Evolutionary conservation across 2,329 filamentous ascomycete species (phyloP), one percentile per base, ranked within the genome.

Genomic region (Botrytis sinoallii): DNA sequence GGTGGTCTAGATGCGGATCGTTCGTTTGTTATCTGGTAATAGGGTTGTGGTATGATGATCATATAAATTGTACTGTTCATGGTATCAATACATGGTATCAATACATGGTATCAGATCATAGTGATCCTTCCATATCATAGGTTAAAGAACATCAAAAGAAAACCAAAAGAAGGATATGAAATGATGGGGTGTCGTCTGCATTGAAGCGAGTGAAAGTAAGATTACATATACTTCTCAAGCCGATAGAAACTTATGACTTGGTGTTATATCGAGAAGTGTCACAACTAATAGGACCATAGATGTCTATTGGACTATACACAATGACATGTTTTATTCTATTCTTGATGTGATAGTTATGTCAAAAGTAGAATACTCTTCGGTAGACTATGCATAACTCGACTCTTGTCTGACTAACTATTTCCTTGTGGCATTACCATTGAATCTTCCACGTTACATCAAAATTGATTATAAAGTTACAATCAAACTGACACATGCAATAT

Each of bases 351-450:
- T n/a, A 52, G 5, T 52, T 3, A 7, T n/a, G 16, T 14, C 25
- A 14, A n/a, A n/a, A 55, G 25, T n/a, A n/a, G 1, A 7, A 16
- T 0, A n/a, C n/a, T 29, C 4, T 3, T 57, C 7, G 52, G n/a
- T 57, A 57, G n/a, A 57, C n/a, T 18, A 18, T 9, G 7, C 14
- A 57, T 18, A 29, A 18, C 3, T 14, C 3, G 52, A 7, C 25
- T 29, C 7, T 22, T 4, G 52, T 57, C 52, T 8, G 14, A 4
- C 52, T 32, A 3, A 10, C n/a, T 57, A 29, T 57, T 57, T 57
- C 52, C n/a, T 29, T 29, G n/a, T 57, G n/a, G n/a, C n/a, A 18
- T 57, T 18, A 29, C 7, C 7, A 18, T 29, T 8, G 4, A 7
- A 57, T 18, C n/a, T 4, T 18, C n/a, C 52, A 32, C 52, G n/a